phyloP scores from a whole-genome alignment of 345 rosid genomes.

The Camelina sativa region DNA sequence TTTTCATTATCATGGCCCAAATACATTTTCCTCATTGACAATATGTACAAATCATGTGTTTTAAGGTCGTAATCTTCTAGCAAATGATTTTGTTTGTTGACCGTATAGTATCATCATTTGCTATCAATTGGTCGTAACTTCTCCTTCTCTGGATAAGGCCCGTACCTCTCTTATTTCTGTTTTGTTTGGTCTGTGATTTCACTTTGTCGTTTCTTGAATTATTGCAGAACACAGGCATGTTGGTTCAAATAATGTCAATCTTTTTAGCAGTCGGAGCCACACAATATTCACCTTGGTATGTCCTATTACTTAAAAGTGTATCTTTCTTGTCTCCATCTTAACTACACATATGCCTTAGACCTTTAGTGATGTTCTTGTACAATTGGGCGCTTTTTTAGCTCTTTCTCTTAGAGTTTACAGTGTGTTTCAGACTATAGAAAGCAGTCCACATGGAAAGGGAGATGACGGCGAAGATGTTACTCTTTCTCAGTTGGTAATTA shows the following conservation, averaged over 20 bases:
- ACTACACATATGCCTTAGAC: constrained; percentile 10
- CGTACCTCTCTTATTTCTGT: constrained; percentile 14
- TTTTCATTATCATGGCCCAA: constrained; percentile 11
- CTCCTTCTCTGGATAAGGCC: constrained; percentile 17
- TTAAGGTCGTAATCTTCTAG: constrained; percentile 14
- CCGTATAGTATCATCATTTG: constrained; percentile 7
- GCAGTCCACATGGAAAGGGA: constrained; percentile 91
- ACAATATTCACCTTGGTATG: constrained; percentile 90
- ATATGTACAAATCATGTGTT: not conserved
- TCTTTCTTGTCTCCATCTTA: constrained; percentile 10
- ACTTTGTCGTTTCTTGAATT: constrained; percentile 8
- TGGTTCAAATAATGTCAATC: constrained; percentile 93
- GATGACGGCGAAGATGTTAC: constrained; percentile 86
- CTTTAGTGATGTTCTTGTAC: constrained; percentile 10
- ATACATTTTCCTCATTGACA: not conserved
- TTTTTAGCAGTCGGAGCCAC: constrained; percentile 96
- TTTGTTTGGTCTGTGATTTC: constrained; percentile 25
- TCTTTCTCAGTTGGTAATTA: constrained; percentile 92
- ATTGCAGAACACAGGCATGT: constrained; percentile 88
- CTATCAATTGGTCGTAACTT: not conserved
- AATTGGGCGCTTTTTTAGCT: constrained; percentile 16
- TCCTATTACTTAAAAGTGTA: constrained; percentile 22
- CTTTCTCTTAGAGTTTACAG: constrained; percentile 8
- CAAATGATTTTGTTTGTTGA: constrained; percentile 17
- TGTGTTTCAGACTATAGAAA: constrained; percentile 92